Evolutionary conservation across 352 stramenopile species (phyloP).

Genomic region (Peronospora tabacina): DNA sequence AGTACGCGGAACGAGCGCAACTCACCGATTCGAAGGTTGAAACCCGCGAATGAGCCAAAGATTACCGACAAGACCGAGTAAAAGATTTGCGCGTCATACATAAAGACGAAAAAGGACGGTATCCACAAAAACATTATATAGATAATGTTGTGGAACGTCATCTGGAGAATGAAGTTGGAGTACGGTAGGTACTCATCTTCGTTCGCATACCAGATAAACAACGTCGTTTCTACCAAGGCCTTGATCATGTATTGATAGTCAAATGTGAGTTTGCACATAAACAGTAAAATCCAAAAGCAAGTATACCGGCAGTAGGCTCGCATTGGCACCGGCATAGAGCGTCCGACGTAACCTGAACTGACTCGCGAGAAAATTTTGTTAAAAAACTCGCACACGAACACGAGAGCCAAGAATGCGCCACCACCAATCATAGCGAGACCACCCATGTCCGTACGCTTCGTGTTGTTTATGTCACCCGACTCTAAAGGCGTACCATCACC

Average conservation of each 20-base stretch:
- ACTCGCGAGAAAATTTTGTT: conserved; percentile 70
- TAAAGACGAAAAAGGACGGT: conserved; percentile 73
- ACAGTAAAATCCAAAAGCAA: conserved; percentile 79
- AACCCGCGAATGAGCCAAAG: conserved; percentile 72
- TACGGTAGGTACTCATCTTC: conserved; percentile 64
- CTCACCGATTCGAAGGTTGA: conserved; percentile 82
- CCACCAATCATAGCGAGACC: conserved; percentile 55
- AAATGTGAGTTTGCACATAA: conserved; percentile 69
- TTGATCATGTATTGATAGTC: conserved; percentile 87
- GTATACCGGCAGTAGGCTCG: conserved; percentile 64
- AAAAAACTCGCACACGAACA: conserved; percentile 55
- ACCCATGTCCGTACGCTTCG: conserved; percentile 47
- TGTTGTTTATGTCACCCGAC: conserved; percentile 21
- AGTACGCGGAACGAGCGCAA: conserved; percentile 79
- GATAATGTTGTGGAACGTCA: conserved; percentile 79
- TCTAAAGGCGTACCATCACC: conserved; percentile 28
- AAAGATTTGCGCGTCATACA: conserved; percentile 86
- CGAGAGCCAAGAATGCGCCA: conserved; percentile 34
- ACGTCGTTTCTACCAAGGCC: conserved; percentile 69
- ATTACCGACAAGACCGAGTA: conserved; percentile 75
- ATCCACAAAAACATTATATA: conserved; percentile 83
- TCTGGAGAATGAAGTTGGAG: conserved; percentile 78
- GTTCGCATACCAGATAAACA: conserved; percentile 82
- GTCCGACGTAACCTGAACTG: conserved; percentile 63
- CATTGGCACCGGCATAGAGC: conserved; percentile 64